Conservation (phyloP, 148 eudicot species). For the Limonium bicolor region DNA sequence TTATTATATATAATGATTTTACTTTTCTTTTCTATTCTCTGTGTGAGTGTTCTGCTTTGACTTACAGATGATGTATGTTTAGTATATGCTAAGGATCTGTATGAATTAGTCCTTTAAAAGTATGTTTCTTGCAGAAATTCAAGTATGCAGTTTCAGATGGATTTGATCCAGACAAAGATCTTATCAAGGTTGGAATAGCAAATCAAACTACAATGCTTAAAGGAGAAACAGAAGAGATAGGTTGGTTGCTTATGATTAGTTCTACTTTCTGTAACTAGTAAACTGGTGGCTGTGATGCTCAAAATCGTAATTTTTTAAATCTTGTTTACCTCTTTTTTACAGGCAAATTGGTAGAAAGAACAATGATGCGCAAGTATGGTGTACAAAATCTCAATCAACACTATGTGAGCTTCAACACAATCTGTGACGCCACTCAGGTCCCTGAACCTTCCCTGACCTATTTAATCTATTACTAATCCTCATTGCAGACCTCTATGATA, state of each 20-base stretch:
- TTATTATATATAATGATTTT: too few relatives aligned
- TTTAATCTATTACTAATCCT: too few relatives aligned
- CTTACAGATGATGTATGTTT: too few relatives aligned
- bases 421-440: slow-evolving; percentile 98
- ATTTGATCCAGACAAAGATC: slow-evolving; percentile 91
- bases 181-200: slow-evolving; percentile 77
- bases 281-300: background rate
- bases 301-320: too few relatives aligned
- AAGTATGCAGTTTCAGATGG: slow-evolving; percentile 75
- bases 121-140: slow-evolving; percentile 53
- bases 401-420: slow-evolving; percentile 89
- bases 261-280: too few relatives aligned
- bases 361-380: slow-evolving; percentile 85
- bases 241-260: slow-evolving; percentile 46
- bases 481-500: too few relatives aligned
- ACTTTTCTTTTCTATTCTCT: too few relatives aligned
- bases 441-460: too few relatives aligned
- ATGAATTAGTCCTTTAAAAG: background rate
- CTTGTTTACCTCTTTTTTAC: slow-evolving; percentile 8
- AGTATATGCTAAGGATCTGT: too few relatives aligned
- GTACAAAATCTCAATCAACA: slow-evolving; percentile 65
- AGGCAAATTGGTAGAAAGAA: slow-evolving; percentile 79
- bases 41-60: background rate
- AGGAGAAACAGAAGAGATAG: slow-evolving; percentile 99
- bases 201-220: slow-evolving; percentile 99